Conservation (phyloP, 148 eudicot species). For the Cornus kousa region DNA sequence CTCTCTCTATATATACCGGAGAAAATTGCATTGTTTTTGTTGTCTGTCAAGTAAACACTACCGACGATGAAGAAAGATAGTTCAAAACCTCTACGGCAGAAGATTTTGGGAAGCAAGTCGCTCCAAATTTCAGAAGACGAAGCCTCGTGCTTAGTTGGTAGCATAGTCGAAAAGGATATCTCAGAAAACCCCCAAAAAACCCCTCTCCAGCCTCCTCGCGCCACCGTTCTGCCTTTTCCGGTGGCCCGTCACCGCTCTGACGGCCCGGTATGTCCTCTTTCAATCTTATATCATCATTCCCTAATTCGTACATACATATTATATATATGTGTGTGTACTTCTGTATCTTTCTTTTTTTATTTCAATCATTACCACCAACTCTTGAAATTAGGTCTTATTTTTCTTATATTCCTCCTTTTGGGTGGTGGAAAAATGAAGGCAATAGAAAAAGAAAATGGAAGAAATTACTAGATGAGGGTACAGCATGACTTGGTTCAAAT, state of each 20-base stretch:
- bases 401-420: neutral
- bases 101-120: conserved; percentile 32
- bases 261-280: conserved; percentile 55
- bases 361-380: neutral
- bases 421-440: neutral
- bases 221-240: conserved; percentile 79
- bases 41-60: neutral
- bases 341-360: neutral
- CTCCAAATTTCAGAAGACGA: conserved; percentile 25
- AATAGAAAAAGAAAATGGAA: neutral
- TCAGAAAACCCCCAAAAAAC: conserved; percentile 16
- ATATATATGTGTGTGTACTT: too few relatives aligned
- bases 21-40: neutral
- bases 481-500: too few relatives aligned
- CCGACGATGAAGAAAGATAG: conserved; percentile 25
- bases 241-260: conserved; percentile 94
- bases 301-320: neutral
- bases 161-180: conserved; percentile 72
- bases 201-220: conserved; percentile 43
- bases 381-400: neutral
- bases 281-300: neutral
- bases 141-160: conserved; percentile 52
- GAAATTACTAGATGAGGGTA: neutral
- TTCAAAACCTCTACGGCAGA: conserved; percentile 11
- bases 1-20: too few relatives aligned